These are phyloP conservation scores for Albugo laibachii DNA, from an alignment of 352 stramenopile species.

Conservation along the genomic window DNA sequence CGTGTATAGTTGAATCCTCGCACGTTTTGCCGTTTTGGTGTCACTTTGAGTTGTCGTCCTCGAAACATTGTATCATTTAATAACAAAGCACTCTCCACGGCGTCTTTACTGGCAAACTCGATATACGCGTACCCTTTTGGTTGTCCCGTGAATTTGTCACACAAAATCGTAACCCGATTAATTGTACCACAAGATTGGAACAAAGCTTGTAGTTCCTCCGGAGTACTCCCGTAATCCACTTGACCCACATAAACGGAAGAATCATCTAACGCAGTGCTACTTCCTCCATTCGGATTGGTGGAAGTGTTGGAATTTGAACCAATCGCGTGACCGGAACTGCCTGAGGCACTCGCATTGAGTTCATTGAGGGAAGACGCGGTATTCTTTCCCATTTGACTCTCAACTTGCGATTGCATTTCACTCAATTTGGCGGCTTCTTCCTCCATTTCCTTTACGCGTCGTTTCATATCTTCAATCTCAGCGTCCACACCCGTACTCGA, in stretches of 20 bases:
- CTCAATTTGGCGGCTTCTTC: conserved; percentile 63
- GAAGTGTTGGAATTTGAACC: conserved; percentile 7
- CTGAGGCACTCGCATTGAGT: conserved; percentile 9
- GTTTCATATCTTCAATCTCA: conserved; percentile 76
- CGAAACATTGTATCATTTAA: conserved; percentile 88
- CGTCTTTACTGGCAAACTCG: conserved; percentile 78
- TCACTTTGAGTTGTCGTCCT: conserved; percentile 81
- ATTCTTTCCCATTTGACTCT: conserved; percentile 58
- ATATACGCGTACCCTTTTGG: conserved; percentile 92
- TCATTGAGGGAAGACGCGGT: conserved; percentile 21
- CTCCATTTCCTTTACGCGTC: conserved; percentile 61
- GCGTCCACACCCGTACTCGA: conserved; percentile 19
- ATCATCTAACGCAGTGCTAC: conserved; percentile 24
- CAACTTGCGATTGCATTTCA: conserved; percentile 70
- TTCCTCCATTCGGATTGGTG: background rate
- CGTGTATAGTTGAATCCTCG: conserved; percentile 48
- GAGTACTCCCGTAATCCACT: conserved; percentile 92
- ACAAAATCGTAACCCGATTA: conserved; percentile 95
- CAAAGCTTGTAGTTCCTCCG: conserved; percentile 89
- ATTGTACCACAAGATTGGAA: conserved; percentile 95
- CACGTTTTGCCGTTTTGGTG: conserved; percentile 71
- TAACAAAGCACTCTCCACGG: conserved; percentile 73
- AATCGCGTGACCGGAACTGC: background rate
- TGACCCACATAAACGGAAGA: conserved; percentile 91
- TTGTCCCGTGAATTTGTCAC: conserved; percentile 93